Percentiles rank a stretch among this genome's conserved stretches.
These are phyloP conservation scores for Debaryomyces tyrocola DNA, from an alignment of 805 yeast species.

Conservation along the genomic window DNA sequence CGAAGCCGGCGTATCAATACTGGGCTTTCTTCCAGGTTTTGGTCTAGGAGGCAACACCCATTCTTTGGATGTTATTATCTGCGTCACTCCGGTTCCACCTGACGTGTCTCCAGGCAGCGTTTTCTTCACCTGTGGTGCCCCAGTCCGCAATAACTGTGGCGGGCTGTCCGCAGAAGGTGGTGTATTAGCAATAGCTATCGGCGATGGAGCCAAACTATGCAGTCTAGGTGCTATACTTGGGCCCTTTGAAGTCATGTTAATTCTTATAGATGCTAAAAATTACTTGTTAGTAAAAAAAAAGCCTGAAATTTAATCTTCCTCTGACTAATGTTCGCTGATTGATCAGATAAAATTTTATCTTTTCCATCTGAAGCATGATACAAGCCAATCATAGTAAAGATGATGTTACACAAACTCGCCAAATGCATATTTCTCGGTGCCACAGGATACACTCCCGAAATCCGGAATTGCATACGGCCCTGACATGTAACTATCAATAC, in stretches of 20 bases:
- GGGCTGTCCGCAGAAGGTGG: conserved; percentile 6
- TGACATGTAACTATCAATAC: too few relatives aligned
- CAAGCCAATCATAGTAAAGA: conserved; percentile 13
- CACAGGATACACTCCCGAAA: background rate
- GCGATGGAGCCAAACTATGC: conserved; percentile 15
- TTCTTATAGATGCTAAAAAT: background rate
- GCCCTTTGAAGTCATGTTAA: conserved; percentile 12
- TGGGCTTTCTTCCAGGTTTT: conserved; percentile 61
- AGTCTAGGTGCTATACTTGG: conserved; percentile 20
- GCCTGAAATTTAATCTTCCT: background rate
- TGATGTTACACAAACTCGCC: background rate
- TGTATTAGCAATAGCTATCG: conserved; percentile 13
- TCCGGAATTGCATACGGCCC: conserved; percentile 1
- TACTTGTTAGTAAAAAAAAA: background rate
- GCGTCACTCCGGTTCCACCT: conserved; percentile 25
- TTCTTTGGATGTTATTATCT: conserved; percentile 56
- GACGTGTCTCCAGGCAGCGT: background rate
- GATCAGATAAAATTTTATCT: conserved; percentile 26
- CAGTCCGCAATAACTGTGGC: background rate
- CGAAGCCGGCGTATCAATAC: conserved; percentile 77
- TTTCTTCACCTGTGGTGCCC: background rate
- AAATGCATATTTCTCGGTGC: background rate
- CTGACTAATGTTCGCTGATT: conserved; percentile 5
- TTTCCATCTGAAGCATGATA: conserved; percentile 23
- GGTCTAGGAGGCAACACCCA: conserved; percentile 66